phyloP scores from a whole-genome alignment of 192 early-diverging fungal genomes.

The Funneliformis mosseae region DNA sequence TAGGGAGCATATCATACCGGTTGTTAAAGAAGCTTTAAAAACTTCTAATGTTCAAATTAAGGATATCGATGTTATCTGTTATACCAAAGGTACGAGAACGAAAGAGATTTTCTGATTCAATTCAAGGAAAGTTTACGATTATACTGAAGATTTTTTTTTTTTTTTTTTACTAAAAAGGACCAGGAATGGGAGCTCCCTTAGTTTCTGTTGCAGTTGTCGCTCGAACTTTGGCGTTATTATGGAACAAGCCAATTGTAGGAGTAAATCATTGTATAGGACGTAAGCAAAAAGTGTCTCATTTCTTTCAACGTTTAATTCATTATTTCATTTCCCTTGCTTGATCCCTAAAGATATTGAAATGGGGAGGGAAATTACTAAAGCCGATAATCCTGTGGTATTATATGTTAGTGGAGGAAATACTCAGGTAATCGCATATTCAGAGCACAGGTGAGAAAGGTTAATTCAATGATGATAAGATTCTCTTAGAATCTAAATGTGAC shows the following conservation, averaged over 20 bases:
- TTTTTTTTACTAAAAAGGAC: slow-evolving; percentile 56
- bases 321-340: background rate
- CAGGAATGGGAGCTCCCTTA: slow-evolving; percentile 98
- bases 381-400: slow-evolving; percentile 90
- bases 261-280: slow-evolving; percentile 98
- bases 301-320: slow-evolving; percentile 2
- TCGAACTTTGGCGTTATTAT: slow-evolving; percentile 88
- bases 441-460: slow-evolving; percentile 59
- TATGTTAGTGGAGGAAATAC: slow-evolving; percentile 99
- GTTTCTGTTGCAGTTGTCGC: slow-evolving; percentile 89
- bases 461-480: background rate
- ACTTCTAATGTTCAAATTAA: slow-evolving; percentile 71
- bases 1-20: slow-evolving; percentile 68
- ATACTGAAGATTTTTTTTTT: background rate
- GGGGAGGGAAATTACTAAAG: slow-evolving; percentile 95
- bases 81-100: slow-evolving; percentile 74
- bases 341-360: slow-evolving; percentile 85
- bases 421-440: slow-evolving; percentile 97
- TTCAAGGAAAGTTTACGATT: background rate
- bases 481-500: too few relatives aligned
- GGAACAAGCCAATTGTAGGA: slow-evolving; percentile 89
- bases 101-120: background rate
- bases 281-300: slow-evolving; percentile 38
- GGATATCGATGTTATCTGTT: slow-evolving; percentile 92
- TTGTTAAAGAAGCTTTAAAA: slow-evolving; percentile 75